phyloP scores from a whole-genome alignment of 2,329 filamentous ascomycete genomes.

The Zymoseptoria crescenta region DNA sequence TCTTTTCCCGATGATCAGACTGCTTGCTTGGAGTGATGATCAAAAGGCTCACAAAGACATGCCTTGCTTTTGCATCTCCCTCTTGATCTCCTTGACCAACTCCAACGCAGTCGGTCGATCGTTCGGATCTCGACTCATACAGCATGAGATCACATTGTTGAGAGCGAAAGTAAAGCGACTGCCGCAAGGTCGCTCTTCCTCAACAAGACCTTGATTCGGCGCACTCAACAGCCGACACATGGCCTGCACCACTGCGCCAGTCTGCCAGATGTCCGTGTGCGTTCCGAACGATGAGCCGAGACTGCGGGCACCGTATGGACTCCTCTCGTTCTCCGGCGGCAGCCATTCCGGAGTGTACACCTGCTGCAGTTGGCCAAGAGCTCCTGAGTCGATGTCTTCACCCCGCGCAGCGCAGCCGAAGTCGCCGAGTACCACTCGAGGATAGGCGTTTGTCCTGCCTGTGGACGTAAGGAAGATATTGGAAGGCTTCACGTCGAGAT shows the following conservation, averaged over 20 bases:
- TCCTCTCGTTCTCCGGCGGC: slow-evolving; percentile 9
- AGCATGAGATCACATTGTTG: slow-evolving; percentile 6
- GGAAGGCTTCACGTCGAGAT: slow-evolving; percentile 15
- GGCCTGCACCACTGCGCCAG: slow-evolving; percentile 13
- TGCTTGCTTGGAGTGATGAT: too few relatives aligned
- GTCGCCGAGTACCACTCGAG: slow-evolving; percentile 16
- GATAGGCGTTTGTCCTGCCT: not conserved
- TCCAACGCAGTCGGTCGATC: slow-evolving; percentile 4
- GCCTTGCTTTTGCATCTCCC: not conserved
- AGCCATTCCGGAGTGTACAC: slow-evolving; percentile 11
- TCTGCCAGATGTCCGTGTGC: slow-evolving; percentile 17
- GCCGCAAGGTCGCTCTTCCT: slow-evolving; percentile 9
- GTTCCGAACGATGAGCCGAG: slow-evolving; percentile 7
- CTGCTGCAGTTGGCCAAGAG: not conserved
- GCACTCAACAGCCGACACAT: slow-evolving; percentile 7
- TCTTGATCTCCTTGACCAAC: slow-evolving; percentile 2
- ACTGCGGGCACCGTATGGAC: not conserved
- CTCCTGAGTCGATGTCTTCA: slow-evolving; percentile 8
- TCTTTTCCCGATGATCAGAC: too few relatives aligned
- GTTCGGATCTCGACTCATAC: slow-evolving; percentile 1
- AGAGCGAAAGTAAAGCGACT: slow-evolving; percentile 2
- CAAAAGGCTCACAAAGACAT: not conserved
- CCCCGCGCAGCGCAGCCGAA: slow-evolving; percentile 12
- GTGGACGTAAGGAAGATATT: slow-evolving; percentile 11
- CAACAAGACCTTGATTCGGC: slow-evolving; percentile 4